These are phyloP conservation scores for Cordyceps javanica DNA, from an alignment of 2,329 filamentous ascomycete species.

Conservation along the genomic window DNA sequence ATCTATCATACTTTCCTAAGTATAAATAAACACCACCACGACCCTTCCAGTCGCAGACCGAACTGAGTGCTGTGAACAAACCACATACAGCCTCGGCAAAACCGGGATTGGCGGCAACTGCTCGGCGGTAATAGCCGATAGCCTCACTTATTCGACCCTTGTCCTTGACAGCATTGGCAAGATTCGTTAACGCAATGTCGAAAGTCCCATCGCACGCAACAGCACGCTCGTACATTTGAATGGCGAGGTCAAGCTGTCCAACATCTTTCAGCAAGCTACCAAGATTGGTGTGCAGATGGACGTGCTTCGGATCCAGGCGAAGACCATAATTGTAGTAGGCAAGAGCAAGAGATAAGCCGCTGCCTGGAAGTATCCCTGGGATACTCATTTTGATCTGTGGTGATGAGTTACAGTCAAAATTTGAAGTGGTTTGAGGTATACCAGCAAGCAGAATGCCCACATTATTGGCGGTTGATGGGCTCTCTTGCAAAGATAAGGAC, in stretches of 20 bases:
- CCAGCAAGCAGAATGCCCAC: conserved; percentile 95
- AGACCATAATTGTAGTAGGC: conserved; percentile 95
- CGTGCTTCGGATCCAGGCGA: conserved; percentile 78
- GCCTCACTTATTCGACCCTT: conserved; percentile 88
- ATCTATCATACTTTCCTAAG: conserved; percentile 70
- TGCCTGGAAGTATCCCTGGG: conserved; percentile 77
- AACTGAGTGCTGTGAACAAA: conserved; percentile 89
- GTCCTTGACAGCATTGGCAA: conserved; percentile 97
- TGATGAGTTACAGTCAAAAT: conserved; percentile 17
- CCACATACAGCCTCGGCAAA: conserved; percentile 97
- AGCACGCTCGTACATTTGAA: conserved; percentile 94
- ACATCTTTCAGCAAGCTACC: conserved; percentile 95
- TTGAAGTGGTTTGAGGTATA: conserved; percentile 62
- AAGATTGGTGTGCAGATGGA: conserved; percentile 93
- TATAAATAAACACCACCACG: conserved; percentile 79
- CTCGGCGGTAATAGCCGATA: conserved; percentile 84
- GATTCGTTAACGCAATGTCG: conserved; percentile 91
- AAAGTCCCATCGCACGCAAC: conserved; percentile 90
- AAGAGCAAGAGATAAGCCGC: conserved; percentile 79
- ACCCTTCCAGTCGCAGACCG: conserved; percentile 90
- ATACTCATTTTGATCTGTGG: conserved; percentile 38
- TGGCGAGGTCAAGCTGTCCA: conserved; percentile 83
- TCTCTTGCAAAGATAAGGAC: conserved; percentile 88
- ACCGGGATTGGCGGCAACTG: conserved; percentile 84
- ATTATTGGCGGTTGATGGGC: conserved; percentile 96